phyloP scores from a whole-genome alignment of 805 yeast species.

The Gaillardinia entomophila region DNA sequence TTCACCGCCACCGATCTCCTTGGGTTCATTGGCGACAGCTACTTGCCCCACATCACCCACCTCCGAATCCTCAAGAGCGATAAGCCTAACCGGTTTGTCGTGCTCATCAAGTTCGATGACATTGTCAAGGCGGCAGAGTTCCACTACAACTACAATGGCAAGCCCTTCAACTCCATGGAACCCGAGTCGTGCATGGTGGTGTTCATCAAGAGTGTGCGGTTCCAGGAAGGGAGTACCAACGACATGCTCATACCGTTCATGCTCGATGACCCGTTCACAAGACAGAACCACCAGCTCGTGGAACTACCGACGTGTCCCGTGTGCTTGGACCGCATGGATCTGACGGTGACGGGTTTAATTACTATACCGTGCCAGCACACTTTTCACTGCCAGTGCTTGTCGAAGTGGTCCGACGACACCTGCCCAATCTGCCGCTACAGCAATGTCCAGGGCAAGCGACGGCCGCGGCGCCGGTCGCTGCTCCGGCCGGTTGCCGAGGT shows the following conservation, averaged over 20 bases:
- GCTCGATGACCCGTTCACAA: slow-evolving; percentile 68
- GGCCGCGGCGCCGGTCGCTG: not conserved
- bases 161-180: slow-evolving; percentile 78
- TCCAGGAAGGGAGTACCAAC: slow-evolving; percentile 16
- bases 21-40: slow-evolving; percentile 69
- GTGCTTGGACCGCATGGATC: slow-evolving; percentile 83
- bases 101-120: slow-evolving; percentile 65
- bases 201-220: slow-evolving; percentile 54
- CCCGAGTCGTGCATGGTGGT: slow-evolving; percentile 81
- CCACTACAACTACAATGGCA: slow-evolving; percentile 63
- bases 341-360: slow-evolving; percentile 69
- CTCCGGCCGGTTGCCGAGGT: not conserved
- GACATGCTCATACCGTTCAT: slow-evolving; percentile 54
- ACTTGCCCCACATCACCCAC: slow-evolving; percentile 55
- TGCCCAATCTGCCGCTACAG: slow-evolving; percentile 91
- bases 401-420: slow-evolving; percentile 84
- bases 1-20: slow-evolving; percentile 79
- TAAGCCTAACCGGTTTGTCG: slow-evolving; percentile 66
- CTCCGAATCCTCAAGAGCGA: slow-evolving; percentile 66
- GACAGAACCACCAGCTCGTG: slow-evolving; percentile 19
- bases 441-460: slow-evolving; percentile 12
- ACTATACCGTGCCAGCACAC: slow-evolving; percentile 93
- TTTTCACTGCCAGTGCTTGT: slow-evolving; percentile 81
- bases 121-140: slow-evolving; percentile 55
- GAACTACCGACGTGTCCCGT: slow-evolving; percentile 94